Base-by-base conservation (phyloP, 352 stramenopile genomes). In the Globisporangium emineosum region DNA sequence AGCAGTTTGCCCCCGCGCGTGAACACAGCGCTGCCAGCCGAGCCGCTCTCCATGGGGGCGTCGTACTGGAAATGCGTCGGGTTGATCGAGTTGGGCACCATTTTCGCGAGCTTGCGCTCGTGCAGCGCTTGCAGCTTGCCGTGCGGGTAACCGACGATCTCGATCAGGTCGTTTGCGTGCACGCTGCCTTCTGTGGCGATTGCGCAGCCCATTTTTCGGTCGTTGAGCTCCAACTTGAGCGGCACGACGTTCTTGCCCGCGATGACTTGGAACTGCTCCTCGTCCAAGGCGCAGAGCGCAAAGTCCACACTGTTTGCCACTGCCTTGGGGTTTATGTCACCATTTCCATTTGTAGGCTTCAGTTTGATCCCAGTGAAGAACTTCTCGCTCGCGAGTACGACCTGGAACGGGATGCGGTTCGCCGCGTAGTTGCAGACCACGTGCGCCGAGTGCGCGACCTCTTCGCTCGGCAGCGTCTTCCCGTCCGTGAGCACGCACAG, bases 101-200 rank as follows among this genome's bases (percentile, higher is more conserved):
- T 62, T 57, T 72, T 73, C 4, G 60, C 60, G 1, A 89, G 57
- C 5, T 60, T 64, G 1, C 77, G 76, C 15, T 50, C 43, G 23
- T 88, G 69, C 32, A 91, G 56, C 17, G 82, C 76, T 27, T 88
- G 79, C 0, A 79, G 64, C 40, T 86, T 86, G 8, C 77, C 77
- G n/a, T 88, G 69, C 0, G 82, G 82, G 66, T 86, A 74, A 4
- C 74, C 80, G 15, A 91, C 75, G 13, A 91, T 60, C 67, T 91
- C 79, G 30, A 91, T 52, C 4, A 54, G 50, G 6, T 77, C 66
- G 0, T 69, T 17, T 1, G 73, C 12, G 3, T 53, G 66, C 6
- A 83, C 40, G 9, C 60, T 32, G 19, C 71, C 69, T 5, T 66
- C 45, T 25, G 52, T 12, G 3, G 43, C 70, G 19, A 45, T 25